phyloP scores from a whole-genome alignment of 306 rosid genomes.

The Quercus aquifolioides region DNA sequence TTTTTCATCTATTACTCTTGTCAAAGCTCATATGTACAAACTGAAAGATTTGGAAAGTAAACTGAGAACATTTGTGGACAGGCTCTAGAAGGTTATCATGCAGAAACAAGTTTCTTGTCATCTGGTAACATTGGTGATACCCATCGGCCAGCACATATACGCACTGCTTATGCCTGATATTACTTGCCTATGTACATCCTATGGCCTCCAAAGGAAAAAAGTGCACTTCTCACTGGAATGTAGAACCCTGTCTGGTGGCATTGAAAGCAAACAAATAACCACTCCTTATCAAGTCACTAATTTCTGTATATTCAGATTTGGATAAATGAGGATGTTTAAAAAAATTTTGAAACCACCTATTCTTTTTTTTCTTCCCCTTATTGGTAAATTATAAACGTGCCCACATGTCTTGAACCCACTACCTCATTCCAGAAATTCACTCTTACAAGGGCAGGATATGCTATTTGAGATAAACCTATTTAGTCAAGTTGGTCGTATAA shows the following conservation, averaged over 20 bases:
- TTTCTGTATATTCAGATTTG: neutral
- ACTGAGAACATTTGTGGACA: neutral
- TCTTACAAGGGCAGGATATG: too few species aligned
- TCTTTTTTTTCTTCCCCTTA: neutral
- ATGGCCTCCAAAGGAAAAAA: neutral
- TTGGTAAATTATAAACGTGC: too few species aligned
- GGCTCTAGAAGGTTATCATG: neutral
- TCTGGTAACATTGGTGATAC: neutral
- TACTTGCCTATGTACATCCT: neutral
- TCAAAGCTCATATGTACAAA: neutral
- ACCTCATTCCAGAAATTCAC: too few species aligned
- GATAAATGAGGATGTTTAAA: neutral
- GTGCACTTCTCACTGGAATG: neutral
- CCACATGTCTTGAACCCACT: too few species aligned
- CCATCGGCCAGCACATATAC: neutral
- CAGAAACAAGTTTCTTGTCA: neutral
- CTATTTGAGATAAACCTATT: neutral
- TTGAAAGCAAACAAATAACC: neutral
- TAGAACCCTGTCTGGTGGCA: neutral
- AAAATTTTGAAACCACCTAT: neutral
- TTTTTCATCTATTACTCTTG: neutral
- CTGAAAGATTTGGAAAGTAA: neutral
- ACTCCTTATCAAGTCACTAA: neutral
- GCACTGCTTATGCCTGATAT: neutral
- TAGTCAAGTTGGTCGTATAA: neutral